phyloP scores from a whole-genome alignment of 441 rosid species.

The Sinapis alba region DNA sequence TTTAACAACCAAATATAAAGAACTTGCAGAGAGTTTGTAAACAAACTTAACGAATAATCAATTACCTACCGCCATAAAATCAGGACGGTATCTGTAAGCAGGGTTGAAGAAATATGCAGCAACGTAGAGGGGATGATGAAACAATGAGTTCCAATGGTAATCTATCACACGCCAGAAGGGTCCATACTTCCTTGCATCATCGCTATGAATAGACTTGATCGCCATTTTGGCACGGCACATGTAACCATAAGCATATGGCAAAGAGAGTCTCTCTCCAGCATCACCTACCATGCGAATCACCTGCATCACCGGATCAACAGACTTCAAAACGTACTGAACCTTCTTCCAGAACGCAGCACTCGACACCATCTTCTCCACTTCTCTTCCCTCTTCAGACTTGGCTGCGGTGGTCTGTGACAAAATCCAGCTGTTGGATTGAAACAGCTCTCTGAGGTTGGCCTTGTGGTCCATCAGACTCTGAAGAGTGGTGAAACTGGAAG shows the following conservation, averaged over 20 bases:
- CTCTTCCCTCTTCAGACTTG: slow-evolving; percentile 73
- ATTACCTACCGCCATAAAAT: slow-evolving; percentile 67
- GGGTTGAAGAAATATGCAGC: slow-evolving; percentile 97
- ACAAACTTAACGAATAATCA: slow-evolving; percentile 1
- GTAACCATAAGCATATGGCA: slow-evolving; percentile 17
- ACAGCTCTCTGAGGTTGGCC: slow-evolving; percentile 70
- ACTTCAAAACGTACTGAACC: slow-evolving; percentile 3
- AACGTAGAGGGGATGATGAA: slow-evolving; percentile 83
- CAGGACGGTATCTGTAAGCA: slow-evolving; percentile 71
- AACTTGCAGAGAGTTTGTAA: neutral
- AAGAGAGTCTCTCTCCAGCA: slow-evolving; percentile 25
- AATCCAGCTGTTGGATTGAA: slow-evolving; percentile 79
- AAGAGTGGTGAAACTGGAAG: neutral
- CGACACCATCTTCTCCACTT: slow-evolving; percentile 70
- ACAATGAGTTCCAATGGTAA: slow-evolving; percentile 68
- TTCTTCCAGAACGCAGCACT: slow-evolving; percentile 51
- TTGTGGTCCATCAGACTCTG: neutral
- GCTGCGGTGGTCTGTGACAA: slow-evolving; percentile 51
- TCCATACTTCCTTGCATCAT: slow-evolving; percentile 70
- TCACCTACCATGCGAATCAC: slow-evolving; percentile 64
- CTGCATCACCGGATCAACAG: slow-evolving; percentile 55
- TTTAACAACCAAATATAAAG: slow-evolving; percentile 9
- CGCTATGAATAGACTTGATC: slow-evolving; percentile 68
- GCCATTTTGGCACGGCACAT: slow-evolving; percentile 72
- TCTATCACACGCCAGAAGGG: slow-evolving; percentile 88